Conservation (phyloP, 306 rosid species). For the Lupinus albus region DNA sequence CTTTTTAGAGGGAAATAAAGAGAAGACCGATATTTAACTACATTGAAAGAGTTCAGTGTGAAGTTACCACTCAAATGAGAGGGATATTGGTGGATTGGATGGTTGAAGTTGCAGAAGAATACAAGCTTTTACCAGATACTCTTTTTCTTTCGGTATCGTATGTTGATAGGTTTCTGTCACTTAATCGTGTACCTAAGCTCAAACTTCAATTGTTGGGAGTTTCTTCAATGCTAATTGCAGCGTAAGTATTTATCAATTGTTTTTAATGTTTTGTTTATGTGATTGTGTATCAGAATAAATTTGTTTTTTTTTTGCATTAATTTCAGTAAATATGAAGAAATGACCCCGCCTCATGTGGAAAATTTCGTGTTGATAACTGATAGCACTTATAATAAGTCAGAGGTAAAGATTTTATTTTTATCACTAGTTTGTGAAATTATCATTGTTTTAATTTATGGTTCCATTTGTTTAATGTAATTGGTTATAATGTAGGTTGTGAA, state of each 20-base stretch:
- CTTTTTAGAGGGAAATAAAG: constrained; percentile 53
- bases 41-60: constrained; percentile 62
- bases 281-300: background rate
- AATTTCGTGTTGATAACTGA: constrained; percentile 69
- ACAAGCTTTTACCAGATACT: constrained; percentile 70
- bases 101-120: constrained; percentile 73
- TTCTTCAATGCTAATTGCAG: constrained; percentile 75
- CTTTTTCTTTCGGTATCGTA: constrained; percentile 62
- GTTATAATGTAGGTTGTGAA: constrained; percentile 52
- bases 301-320: background rate
- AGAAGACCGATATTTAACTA: constrained; percentile 61
- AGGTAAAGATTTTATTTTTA: constrained; percentile 45
- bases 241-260: constrained; percentile 48
- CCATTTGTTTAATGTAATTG: background rate
- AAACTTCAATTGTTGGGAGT: constrained; percentile 70
- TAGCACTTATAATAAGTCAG: constrained; percentile 56
- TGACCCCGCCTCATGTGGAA: constrained; percentile 68
- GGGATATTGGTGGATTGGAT: constrained; percentile 82
- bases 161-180: constrained; percentile 64
- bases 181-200: constrained; percentile 39
- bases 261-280: background rate
- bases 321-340: constrained; percentile 82
- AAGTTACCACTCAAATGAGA: constrained; percentile 63
- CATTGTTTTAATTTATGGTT: background rate
- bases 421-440: background rate